Evolutionary conservation across 2,329 filamentous ascomycete species (phyloP).

Genomic region (Ascochyta pisi): DNA sequence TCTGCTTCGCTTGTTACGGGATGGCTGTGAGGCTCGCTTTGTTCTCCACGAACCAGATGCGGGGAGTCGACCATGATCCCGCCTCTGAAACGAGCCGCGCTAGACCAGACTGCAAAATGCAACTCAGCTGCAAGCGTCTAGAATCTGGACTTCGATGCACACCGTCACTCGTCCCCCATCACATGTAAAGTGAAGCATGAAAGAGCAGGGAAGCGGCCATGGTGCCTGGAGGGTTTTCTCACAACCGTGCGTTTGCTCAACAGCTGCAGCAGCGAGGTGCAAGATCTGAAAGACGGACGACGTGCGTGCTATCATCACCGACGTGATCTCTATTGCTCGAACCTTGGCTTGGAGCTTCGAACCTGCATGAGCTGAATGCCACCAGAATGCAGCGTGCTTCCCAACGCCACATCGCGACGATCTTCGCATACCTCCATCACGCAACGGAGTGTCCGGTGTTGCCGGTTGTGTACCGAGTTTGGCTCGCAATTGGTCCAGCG

Average conservation of each 20-base stretch:
- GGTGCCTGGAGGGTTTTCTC: not conserved
- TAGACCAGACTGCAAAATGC: conserved; percentile 8
- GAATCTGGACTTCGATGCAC: conserved; percentile 6
- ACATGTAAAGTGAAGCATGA: not conserved
- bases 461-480: conserved; percentile 11
- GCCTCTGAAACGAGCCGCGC: conserved; percentile 7
- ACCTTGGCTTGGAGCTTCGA: not conserved
- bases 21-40: conserved; percentile 1
- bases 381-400: not conserved
- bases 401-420: not conserved
- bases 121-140: conserved; percentile 14
- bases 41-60: conserved; percentile 14
- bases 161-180: not conserved
- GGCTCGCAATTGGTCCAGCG: conserved; percentile 2
- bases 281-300: not conserved
- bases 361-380: not conserved
- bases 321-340: not conserved
- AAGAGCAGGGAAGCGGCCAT: not conserved
- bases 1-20: conserved; percentile 6
- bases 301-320: not conserved
- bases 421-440: not conserved
- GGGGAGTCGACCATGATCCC: not conserved
- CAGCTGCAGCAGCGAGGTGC: not conserved
- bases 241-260: not conserved
- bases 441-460: not conserved